A percentile compares a stretch with the other conserved stretches of the same genome.
These are phyloP conservation scores for Gymnopus androsaceus DNA, from an alignment of 1,284 basidiomycete genomes.

Conservation along the genomic window DNA sequence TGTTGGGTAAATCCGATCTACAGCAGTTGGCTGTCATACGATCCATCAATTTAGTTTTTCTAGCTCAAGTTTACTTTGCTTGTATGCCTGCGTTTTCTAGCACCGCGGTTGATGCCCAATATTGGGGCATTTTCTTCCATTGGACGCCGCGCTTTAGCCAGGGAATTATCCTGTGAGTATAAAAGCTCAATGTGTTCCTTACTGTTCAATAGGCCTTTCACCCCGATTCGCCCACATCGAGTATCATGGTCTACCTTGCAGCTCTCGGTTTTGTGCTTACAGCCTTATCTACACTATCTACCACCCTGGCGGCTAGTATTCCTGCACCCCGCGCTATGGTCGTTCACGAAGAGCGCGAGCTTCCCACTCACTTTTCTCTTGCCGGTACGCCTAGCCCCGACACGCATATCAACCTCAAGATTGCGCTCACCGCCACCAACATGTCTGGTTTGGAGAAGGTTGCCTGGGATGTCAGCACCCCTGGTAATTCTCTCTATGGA, in stretches of 20 bases:
- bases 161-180: no score
- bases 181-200: background rate
- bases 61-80: no score
- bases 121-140: no score
- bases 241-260: conserved; percentile 14
- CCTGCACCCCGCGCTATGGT: conserved; percentile 13
- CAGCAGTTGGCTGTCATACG: no score
- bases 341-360: conserved; percentile 13
- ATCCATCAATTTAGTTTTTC: no score
- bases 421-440: conserved; percentile 23
- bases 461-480: conserved; percentile 34
- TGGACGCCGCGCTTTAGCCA: no score
- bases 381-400: conserved; percentile 15
- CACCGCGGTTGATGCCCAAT: no score
- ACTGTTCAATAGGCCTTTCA: background rate
- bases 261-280: conserved; percentile 3
- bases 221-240: background rate
- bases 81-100: no score
- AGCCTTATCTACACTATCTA: background rate
- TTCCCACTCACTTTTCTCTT: conserved; percentile 13
- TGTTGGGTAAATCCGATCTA: no score
- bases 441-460: conserved; percentile 36
- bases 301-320: background rate
- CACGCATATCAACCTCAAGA: conserved; percentile 13
- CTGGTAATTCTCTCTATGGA: conserved; percentile 30